Evolutionary conservation across 2,329 filamentous ascomycete genomes (phyloP), one percentile per base, ranked within the genome.

Genomic region (Penicillium sp.): DNA sequence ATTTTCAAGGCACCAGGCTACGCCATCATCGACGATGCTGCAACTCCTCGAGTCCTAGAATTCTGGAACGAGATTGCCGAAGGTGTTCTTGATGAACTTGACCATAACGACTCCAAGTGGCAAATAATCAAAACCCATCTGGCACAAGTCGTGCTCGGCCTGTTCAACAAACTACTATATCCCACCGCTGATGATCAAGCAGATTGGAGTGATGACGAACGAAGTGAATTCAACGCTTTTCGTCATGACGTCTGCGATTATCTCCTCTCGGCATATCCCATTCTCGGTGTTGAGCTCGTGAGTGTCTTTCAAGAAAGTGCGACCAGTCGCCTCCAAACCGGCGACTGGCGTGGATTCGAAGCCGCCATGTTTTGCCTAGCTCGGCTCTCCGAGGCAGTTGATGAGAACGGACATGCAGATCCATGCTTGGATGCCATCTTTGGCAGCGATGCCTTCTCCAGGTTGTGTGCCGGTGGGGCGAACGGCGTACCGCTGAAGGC

Each of bases 201-300:
- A 29, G 64, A 66, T 8, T 75, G 71, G 72, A 63, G 65, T 39
- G 65, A 68, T 29, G 71, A 74, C 43, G 71, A 75, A 27, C 59
- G 69, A 28, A 63, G 60, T 46, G 67, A 71, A 46, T 75, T 74
- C 47, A 63, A 63, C 40, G 60, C 65, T 13, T 74, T 74, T 48
- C 70, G 73, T 13, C 67, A 68, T 27, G 71, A 74, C 39, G 71
- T 68, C n/a, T 67, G 67, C 42, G 73, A 75, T 50, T 74, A 73
- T 44, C 60, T 74, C 9, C 63, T 73, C 11, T 67, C 71, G 5
- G 65, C 67, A 1, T 74, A 73, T 53, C 66, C 70, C 1, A 65
- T 73, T 25, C 52, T 75, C 9, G 73, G 73, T 1, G 62, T 70
- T 25, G 67, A 68, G 4, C 51, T 75, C 29, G 63, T 73, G 24